Evolutionary conservation across 2,329 filamentous ascomycete genomes (phyloP).

Genomic region (Mycosphaerella sp.): DNA sequence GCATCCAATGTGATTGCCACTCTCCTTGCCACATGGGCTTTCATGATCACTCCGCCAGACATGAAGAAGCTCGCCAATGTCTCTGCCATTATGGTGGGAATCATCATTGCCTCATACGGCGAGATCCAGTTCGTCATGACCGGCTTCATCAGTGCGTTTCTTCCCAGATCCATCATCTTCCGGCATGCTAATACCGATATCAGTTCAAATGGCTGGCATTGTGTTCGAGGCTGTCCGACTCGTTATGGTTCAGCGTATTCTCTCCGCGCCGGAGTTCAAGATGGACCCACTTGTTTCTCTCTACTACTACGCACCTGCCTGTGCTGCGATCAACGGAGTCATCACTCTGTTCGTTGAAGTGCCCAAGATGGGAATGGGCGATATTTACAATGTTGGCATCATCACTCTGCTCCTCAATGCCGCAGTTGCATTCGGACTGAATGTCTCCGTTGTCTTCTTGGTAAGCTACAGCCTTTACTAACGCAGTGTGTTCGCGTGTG

Average conservation of each 20-base stretch:
- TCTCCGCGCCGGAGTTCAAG: conserved; percentile 79
- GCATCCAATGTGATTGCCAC: conserved; percentile 93
- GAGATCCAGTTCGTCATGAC: conserved; percentile 87
- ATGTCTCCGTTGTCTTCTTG: conserved; percentile 79
- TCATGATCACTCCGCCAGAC: conserved; percentile 79
- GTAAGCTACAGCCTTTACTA: conserved; percentile 47
- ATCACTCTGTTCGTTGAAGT: conserved; percentile 70
- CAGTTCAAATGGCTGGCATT: conserved; percentile 69
- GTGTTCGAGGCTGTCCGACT: conserved; percentile 76
- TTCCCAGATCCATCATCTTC: no score
- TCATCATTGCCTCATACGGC: conserved; percentile 87
- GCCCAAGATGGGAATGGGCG: conserved; percentile 60
- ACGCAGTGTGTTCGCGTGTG: background rate
- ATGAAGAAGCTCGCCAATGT: conserved; percentile 86
- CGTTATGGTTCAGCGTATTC: conserved; percentile 75
- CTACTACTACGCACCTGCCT: conserved; percentile 84
- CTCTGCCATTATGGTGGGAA: conserved; percentile 87
- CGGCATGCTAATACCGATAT: background rate
- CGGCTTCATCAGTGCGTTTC: conserved; percentile 53
- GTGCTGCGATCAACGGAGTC: conserved; percentile 71
- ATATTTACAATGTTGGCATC: conserved; percentile 67
- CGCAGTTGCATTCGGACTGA: conserved; percentile 70
- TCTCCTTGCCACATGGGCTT: conserved; percentile 77
- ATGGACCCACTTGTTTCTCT: conserved; percentile 89
- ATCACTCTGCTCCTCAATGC: conserved; percentile 70